Evolutionary conservation across 495 filamentous ascomycete species (phyloP).

Genomic region (Hyphodiscus hymeniophilus): DNA sequence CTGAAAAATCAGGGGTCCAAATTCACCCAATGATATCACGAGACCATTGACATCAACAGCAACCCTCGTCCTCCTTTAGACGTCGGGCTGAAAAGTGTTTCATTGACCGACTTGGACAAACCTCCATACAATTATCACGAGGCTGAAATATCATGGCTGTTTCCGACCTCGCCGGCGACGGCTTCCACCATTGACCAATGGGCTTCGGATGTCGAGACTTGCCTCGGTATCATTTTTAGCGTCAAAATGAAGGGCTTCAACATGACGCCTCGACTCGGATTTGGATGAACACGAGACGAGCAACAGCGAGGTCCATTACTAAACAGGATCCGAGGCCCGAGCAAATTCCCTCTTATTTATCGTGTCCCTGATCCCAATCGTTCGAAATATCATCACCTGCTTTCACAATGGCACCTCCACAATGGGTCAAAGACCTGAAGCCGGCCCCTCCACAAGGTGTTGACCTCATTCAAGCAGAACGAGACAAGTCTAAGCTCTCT

Average conservation of each 20-base stretch:
- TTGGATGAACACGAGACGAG: too few species aligned
- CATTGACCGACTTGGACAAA: too few species aligned
- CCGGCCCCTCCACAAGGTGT: conserved; percentile 51
- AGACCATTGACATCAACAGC: too few species aligned
- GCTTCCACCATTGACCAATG: not conserved
- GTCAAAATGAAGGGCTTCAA: not conserved
- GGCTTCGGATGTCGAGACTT: not conserved
- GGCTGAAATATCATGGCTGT: not conserved
- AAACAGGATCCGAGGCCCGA: conserved; percentile 23
- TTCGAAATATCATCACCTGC: not conserved
- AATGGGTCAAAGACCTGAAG: conserved; percentile 58
- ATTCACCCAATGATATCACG: too few species aligned
- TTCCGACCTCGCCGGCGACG: not conserved
- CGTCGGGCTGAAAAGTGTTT: too few species aligned
- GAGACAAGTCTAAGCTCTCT: conserved; percentile 44
- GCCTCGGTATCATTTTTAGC: not conserved
- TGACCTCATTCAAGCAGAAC: conserved; percentile 51
- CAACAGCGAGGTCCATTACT: too few species aligned
- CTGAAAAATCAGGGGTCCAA: too few species aligned
- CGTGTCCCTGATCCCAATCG: not conserved
- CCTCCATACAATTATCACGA: too few species aligned
- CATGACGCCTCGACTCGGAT: too few species aligned
- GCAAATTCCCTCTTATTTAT: conserved; percentile 9
- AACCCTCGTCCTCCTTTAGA: too few species aligned
- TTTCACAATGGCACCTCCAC: conserved; percentile 29